Base-by-base conservation (phyloP, 306 rosid genomes). In the Prunus padus region DNA sequence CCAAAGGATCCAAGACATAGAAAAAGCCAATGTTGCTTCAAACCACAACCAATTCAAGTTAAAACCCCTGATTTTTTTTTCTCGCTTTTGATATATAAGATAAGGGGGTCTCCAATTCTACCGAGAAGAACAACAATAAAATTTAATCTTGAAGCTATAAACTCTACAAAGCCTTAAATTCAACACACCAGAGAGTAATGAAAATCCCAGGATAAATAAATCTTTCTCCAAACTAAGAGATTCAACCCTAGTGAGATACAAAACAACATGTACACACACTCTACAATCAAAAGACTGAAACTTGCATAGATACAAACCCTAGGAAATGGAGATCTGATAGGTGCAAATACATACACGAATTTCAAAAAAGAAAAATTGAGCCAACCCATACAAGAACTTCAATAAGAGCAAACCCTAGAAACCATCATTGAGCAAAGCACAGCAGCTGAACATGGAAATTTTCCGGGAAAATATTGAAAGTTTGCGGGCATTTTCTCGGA, bases 301-400 rank as follows among this genome's bases (percentile, higher is more conserved):
- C 16, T 44, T 42, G 65, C 62, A 22, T 3, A 54, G 28, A 86
- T 79, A 31, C 37, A 37, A 46, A 77, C 59, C 40, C 74, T 22
- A 71, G 45, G 72, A 59, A 59, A 62, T 23, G 67, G 55, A 68
- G 82, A 85, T 85, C 81, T 52, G 66, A 79, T 33, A 44, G 70
- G 63, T 42, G 45, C 40, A 16, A 19, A 25, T 28, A 42, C 18
- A 37, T 13, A 47, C 60, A 28, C 18, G 28, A 9, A 19, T 20
- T 62, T 62, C 8, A 15, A 11, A 9, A 33, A 8, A 5, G 20
- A 69, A 0, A 28, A 69, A 26, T 61, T 30, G 54, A 25, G 18
- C 19, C 33, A 37, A 26, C 64, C 46, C 28, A 33, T 16, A 70
- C 52, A 42, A 10, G 22, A 11, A 20, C 77, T 26, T 57, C 74